Conservation (phyloP, 805 yeast species). For the Dipodascopsis uninucleata region DNA sequence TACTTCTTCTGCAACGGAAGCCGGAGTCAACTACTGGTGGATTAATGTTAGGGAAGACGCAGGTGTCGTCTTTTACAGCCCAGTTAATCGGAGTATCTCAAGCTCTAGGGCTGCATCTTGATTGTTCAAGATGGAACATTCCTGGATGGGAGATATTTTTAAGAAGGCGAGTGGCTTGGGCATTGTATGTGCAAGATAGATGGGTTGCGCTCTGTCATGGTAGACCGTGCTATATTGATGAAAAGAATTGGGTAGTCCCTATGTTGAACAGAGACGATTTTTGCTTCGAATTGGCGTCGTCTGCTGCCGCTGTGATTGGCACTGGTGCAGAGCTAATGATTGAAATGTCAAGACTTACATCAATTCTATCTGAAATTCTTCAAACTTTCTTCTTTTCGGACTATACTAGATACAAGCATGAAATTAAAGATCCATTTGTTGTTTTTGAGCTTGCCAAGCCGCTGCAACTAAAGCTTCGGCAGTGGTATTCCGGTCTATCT, state of each 20-base stretch:
- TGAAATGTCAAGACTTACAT: conserved; percentile 21
- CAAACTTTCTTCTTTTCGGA: conserved; percentile 24
- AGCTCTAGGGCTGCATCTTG: conserved; percentile 31
- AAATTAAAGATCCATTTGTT: conserved; percentile 20
- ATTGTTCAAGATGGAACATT: conserved; percentile 32
- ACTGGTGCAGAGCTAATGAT: conserved; percentile 26
- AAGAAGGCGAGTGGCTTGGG: conserved; percentile 33
- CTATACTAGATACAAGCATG: conserved; percentile 23
- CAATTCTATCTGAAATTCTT: conserved; percentile 26
- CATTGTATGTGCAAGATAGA: conserved; percentile 31
- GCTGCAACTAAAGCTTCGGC: conserved; percentile 19
- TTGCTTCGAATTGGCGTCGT: conserved; percentile 20
- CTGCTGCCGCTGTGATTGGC: conserved; percentile 20
- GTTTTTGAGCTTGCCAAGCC: conserved; percentile 27
- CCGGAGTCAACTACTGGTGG: conserved; percentile 21
- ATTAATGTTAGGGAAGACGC: conserved; percentile 20
- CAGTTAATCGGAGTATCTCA: conserved; percentile 31
- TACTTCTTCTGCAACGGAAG: conserved; percentile 34
- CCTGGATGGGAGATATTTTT: conserved; percentile 34
- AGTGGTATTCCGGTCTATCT: conserved; percentile 23
- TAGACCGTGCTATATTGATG: conserved; percentile 30
- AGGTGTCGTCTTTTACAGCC: conserved; percentile 29
- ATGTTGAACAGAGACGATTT: conserved; percentile 31
- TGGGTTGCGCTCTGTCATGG: conserved; percentile 32
- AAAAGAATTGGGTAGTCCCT: conserved; percentile 31